Conservation (phyloP, 2,329 filamentous ascomycete species). For the Blastomyces parvus region DNA sequence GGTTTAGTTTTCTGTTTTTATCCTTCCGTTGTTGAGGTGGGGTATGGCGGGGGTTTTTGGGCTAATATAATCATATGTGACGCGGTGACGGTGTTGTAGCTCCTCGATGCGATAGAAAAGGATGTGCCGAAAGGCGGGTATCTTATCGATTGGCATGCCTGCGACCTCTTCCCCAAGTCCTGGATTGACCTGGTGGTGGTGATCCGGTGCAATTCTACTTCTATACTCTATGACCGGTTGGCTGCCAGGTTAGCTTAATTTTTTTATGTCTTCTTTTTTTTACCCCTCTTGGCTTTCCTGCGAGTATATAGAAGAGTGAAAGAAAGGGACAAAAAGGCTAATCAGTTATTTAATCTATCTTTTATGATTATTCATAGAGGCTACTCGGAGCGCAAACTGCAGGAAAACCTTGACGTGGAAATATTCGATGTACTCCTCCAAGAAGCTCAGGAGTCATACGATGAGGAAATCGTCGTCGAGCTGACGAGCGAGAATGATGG, state of each 20-base stretch:
- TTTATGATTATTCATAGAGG: slow-evolving; percentile 42
- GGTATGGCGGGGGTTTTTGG: background rate
- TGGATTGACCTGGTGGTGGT: slow-evolving; percentile 96
- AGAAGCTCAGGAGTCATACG: slow-evolving; percentile 80
- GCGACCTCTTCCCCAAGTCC: slow-evolving; percentile 83
- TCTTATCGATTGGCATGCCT: slow-evolving; percentile 97
- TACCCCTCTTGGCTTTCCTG: background rate
- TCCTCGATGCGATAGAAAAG: slow-evolving; percentile 82
- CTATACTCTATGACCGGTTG: slow-evolving; percentile 73
- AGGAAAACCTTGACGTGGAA: slow-evolving; percentile 94
- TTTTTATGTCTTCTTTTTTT: slow-evolving; percentile 3
- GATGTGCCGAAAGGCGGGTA: slow-evolving; percentile 69
- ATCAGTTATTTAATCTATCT: slow-evolving; percentile 1
- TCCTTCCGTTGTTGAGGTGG: background rate
- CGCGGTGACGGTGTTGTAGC: slow-evolving; percentile 27
- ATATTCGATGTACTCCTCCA: slow-evolving; percentile 93
- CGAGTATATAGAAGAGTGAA: no score
- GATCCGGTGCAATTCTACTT: slow-evolving; percentile 65
- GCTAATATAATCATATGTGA: background rate
- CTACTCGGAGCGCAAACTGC: slow-evolving; percentile 76
- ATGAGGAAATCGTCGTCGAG: slow-evolving; percentile 80
- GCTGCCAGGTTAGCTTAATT: slow-evolving; percentile 50
- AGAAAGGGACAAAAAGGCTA: background rate
- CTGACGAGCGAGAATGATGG: slow-evolving; percentile 70
- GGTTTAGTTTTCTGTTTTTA: background rate